Evolutionary conservation across 2,329 filamentous ascomycete species (phyloP).

Genomic region (Arthrocladium fulminans): DNA sequence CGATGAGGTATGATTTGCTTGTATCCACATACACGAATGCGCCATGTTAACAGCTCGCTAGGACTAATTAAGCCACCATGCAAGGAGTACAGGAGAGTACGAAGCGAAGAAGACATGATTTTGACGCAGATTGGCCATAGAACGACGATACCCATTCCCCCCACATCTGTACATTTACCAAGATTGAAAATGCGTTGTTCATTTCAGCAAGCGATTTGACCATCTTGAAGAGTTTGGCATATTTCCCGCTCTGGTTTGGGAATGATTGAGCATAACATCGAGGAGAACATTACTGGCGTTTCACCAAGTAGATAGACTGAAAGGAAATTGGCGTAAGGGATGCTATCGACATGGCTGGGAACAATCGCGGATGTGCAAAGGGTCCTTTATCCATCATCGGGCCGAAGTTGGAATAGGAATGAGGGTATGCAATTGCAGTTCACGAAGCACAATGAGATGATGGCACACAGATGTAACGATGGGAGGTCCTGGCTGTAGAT

Average conservation of each 20-base stretch:
- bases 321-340: no score
- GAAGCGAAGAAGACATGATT: neutral
- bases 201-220: slow-evolving; percentile 2
- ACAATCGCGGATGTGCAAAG: no score
- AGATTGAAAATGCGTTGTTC: neutral
- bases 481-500: no score
- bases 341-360: neutral
- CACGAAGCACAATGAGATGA: no score
- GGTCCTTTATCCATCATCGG: no score
- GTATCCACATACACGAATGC: neutral
- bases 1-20: slow-evolving; percentile 29
- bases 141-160: slow-evolving; percentile 1
- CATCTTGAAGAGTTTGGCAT: no score
- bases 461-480: no score
- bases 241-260: neutral
- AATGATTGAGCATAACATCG: neutral
- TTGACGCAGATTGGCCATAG: neutral
- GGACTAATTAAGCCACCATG: neutral
- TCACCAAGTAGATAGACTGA: neutral
- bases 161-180: neutral
- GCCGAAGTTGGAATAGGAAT: no score
- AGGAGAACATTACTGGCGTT: neutral
- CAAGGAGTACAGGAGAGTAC: neutral
- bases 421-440: no score
- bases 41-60: neutral